phyloP scores from a whole-genome alignment of 2,329 filamentous ascomycete species.

The Zelopaecilomyces penicillatus region DNA sequence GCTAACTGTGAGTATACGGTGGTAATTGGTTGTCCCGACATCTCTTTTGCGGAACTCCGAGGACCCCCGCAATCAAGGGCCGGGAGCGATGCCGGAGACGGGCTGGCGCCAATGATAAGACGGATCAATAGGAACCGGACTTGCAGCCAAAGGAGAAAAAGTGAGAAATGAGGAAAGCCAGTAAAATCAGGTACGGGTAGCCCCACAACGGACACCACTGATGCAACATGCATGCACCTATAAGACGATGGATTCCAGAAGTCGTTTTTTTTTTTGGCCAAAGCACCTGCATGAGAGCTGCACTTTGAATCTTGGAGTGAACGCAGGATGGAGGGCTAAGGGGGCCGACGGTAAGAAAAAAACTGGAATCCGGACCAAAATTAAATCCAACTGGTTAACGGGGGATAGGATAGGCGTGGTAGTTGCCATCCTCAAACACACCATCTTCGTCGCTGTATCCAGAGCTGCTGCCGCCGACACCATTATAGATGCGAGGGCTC shows the following conservation, averaged over 20 bases:
- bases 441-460: conserved; percentile 14
- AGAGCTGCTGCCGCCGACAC: conserved; percentile 9
- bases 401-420: conserved; percentile 26
- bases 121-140: conserved; percentile 1
- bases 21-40: too few species aligned
- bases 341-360: too few species aligned
- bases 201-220: conserved; percentile 3
- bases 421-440: conserved; percentile 26
- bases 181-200: conserved; percentile 2
- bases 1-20: too few species aligned
- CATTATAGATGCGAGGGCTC: conserved; percentile 18
- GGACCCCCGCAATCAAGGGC: neutral
- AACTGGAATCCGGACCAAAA: too few species aligned
- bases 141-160: neutral
- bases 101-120: neutral
- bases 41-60: neutral
- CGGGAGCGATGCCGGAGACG: conserved; percentile 4
- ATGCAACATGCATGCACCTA: conserved; percentile 1
- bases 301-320: too few species aligned
- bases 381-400: conserved; percentile 12
- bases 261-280: too few species aligned
- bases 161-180: conserved; percentile 1
- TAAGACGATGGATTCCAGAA: too few species aligned
- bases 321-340: too few species aligned
- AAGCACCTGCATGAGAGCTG: too few species aligned